These are phyloP conservation scores for cucumber (Cucumis sativus) DNA, from an alignment of 306 rosid genomes.

Conservation along the genomic window Cucumber_9930_V3 NC_026657.2:8452501-8453000, in stretches of 20 bases:
- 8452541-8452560: background rate
- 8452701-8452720: too few species aligned
- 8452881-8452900: background rate
- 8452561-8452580: background rate
- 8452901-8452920: background rate
- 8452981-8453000: slow-evolving; percentile 43
- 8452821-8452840: background rate
- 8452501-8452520: background rate
- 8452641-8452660: background rate
- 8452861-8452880: background rate
- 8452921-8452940: slow-evolving; percentile 79
- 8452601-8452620: background rate
- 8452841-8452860: background rate
- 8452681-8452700: background rate
- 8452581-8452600: background rate
- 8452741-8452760: background rate
- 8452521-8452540: background rate
- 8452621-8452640: background rate
- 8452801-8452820: background rate
- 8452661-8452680: background rate
- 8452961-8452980: slow-evolving; percentile 69
- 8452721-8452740: background rate
- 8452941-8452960: slow-evolving; percentile 63
- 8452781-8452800: background rate
- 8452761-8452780: background rate